These are phyloP conservation scores for Stagonosporopsis cucurbitacearum DNA, from an alignment of 2,329 filamentous ascomycete genomes.

Conservation along the genomic window DNA sequence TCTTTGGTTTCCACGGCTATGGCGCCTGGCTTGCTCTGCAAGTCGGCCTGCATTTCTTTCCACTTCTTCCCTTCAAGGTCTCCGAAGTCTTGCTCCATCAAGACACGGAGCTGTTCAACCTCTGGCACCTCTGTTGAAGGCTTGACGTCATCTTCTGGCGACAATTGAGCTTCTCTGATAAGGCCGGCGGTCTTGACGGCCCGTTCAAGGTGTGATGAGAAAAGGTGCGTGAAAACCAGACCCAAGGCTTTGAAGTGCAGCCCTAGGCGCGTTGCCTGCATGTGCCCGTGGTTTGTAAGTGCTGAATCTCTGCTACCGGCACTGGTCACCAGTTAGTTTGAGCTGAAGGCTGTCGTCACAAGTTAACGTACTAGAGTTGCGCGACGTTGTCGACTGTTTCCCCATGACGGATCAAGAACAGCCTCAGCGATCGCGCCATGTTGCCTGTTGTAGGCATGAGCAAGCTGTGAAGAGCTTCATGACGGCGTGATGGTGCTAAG, in stretches of 20 bases:
- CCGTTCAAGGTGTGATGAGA: constrained; percentile 78
- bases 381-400: constrained; percentile 91
- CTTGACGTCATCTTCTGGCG: neutral
- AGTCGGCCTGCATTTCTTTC: constrained; percentile 47
- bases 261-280: constrained; percentile 77
- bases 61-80: constrained; percentile 71
- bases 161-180: constrained; percentile 63
- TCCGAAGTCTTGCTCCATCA: constrained; percentile 79
- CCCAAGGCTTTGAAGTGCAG: constrained; percentile 68
- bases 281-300: constrained; percentile 79
- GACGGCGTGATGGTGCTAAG: neutral
- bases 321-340: constrained; percentile 51
- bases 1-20: constrained; percentile 71
- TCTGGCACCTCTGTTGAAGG: constrained; percentile 23
- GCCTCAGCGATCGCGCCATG: constrained; percentile 57
- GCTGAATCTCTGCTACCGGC: constrained; percentile 82
- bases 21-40: constrained; percentile 53
- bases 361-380: constrained; percentile 66
- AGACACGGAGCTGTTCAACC: constrained; percentile 36
- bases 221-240: constrained; percentile 72
- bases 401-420: constrained; percentile 84
- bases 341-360: neutral
- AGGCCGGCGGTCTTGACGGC: constrained; percentile 74
- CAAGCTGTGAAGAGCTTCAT: constrained; percentile 26
- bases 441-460: constrained; percentile 26